Evolutionary conservation across 345 rosid genomes (phyloP), one percentile per base, ranked within the genome.

Genomic region (Camelina sativa): DNA sequence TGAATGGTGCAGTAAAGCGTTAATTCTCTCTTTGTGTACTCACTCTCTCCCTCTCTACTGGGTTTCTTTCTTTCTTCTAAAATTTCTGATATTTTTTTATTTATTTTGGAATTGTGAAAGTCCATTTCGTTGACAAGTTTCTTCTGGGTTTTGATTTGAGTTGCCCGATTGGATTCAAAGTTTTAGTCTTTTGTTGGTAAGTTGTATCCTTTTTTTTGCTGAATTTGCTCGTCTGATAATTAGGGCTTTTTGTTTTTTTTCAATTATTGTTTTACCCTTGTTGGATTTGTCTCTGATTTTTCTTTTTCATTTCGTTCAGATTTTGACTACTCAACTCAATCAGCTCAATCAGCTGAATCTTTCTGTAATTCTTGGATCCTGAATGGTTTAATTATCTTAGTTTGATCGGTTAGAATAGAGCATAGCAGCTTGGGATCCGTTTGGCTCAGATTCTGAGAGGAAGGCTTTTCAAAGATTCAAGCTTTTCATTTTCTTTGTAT

Each of bases 231-330:
- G 4, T 44, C 20, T 41, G 62, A 51, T 54, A 40, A 40, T 54
- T 54, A 68, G 62, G 72, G 72, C 58, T 54, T 55, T 54, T 55
- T 15, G 62, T 25, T 25, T 25, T 25, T 25, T 25, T 25, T 25
- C 3, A 23, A 23, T 53, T 32, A 7, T 30, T 16, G 17, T 17
- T 6, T 5, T 69, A 16, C 19, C 4, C 32, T 1, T 57, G 8
- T 28, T 13, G 8, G 67, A 65, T 65, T 65, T 74, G 20, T 74
- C 23, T 5, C 52, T 71, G 59, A 71, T 71, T 71, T 71, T 71
- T 72, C 4, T 22, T 72, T 71, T 58, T 7, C 58, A 8, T 9
- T 47, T 47, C 47, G 2, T 46, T 22, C 67, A 62, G 69, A 62
- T 51, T 72, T 28, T 62, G 40, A 71, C 67, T 46, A 28, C 30